These are phyloP conservation scores for Polytolypa hystricis DNA, from an alignment of 2,329 filamentous ascomycete species.

Conservation along the genomic window DNA sequence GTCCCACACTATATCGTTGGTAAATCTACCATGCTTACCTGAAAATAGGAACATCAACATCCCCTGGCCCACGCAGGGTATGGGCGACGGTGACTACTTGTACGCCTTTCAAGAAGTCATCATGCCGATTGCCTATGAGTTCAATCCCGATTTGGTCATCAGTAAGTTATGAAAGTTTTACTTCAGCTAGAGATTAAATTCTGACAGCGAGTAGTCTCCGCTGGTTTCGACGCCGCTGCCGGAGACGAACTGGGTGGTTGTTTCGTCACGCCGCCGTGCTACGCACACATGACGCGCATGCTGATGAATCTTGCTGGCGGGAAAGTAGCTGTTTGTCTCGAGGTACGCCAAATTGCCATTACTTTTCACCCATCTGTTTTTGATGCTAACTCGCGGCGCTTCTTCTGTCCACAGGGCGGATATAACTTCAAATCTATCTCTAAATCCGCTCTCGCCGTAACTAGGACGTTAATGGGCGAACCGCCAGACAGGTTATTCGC, in stretches of 20 bases:
- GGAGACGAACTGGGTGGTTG: constrained; percentile 90
- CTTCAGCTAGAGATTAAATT: too few species aligned
- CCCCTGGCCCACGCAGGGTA: constrained; percentile 57
- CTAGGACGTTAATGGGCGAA: constrained; percentile 88
- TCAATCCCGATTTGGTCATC: constrained; percentile 87
- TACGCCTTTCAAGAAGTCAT: constrained; percentile 92
- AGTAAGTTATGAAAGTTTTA: constrained; percentile 29
- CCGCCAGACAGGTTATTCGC: constrained; percentile 55
- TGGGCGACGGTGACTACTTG: constrained; percentile 96
- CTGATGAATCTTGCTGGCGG: constrained; percentile 87
- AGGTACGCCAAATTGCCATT: too few species aligned
- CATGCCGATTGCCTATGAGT: constrained; percentile 92
- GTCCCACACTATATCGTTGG: background rate
- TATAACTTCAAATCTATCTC: constrained; percentile 94
- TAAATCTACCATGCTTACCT: constrained; percentile 9
- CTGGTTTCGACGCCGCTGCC: constrained; percentile 89
- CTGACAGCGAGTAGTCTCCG: constrained; percentile 63
- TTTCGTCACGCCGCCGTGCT: constrained; percentile 81
- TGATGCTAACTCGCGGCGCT: background rate
- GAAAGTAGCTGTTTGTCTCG: constrained; percentile 82
- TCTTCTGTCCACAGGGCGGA: constrained; percentile 55
- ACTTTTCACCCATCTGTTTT: too few species aligned
- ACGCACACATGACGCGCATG: constrained; percentile 99
- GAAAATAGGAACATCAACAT: constrained; percentile 52
- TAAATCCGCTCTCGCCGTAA: constrained; percentile 81